Evolutionary conservation across 495 filamentous ascomycete genomes (phyloP).

Genomic region (Neurospora sp.): DNA sequence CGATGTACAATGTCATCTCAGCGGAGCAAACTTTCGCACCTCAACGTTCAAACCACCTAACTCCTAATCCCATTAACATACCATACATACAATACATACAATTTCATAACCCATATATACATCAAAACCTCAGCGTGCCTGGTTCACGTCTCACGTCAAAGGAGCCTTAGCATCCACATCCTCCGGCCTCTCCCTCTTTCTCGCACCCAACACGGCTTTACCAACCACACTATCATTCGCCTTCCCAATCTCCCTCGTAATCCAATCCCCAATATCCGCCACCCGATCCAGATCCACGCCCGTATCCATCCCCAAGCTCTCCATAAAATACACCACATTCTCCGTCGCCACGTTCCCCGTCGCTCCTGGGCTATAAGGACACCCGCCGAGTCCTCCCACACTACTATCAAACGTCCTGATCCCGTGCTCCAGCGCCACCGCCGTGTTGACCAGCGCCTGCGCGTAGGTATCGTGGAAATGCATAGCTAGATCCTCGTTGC

Average conservation of each 20-base stretch:
- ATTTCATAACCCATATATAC: neutral
- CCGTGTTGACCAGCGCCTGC: constrained; percentile 82
- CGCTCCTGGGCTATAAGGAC: constrained; percentile 86
- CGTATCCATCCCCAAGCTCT: constrained; percentile 77
- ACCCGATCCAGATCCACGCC: constrained; percentile 79
- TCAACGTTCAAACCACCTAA: neutral
- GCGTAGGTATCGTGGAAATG: constrained; percentile 98
- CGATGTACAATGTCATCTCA: neutral
- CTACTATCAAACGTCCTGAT: constrained; percentile 83
- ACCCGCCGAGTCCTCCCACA: constrained; percentile 86
- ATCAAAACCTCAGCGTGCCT: neutral
- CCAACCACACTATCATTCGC: constrained; percentile 67
- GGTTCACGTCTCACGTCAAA: neutral
- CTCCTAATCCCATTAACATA: neutral
- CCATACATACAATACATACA: neutral
- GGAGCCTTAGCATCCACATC: neutral
- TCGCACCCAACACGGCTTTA: constrained; percentile 60
- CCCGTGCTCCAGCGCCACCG: constrained; percentile 78
- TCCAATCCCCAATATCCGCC: constrained; percentile 80
- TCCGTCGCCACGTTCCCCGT: constrained; percentile 95
- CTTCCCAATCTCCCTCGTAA: constrained; percentile 70
- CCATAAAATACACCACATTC: constrained; percentile 81
- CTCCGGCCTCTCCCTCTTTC: constrained; percentile 10
- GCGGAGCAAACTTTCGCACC: neutral
- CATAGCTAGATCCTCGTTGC: constrained; percentile 71